These are phyloP conservation scores for Gossypium stocksii DNA, from an alignment of 345 rosid species.

Conservation along the genomic window DNA sequence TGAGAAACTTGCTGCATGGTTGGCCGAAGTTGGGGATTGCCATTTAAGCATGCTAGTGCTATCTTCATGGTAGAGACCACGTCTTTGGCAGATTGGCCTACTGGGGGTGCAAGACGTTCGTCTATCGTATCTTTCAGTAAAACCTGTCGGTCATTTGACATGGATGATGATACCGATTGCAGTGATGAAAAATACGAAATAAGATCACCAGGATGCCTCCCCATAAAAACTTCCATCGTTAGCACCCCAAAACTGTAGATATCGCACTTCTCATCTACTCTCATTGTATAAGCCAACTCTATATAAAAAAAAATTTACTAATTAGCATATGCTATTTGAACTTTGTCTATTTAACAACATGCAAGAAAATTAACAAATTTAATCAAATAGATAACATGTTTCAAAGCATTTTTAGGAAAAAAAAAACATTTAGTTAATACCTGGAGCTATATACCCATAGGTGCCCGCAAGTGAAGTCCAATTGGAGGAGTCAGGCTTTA, in stretches of 20 bases:
- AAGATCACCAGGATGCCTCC: not conserved
- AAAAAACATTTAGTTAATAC: not conserved
- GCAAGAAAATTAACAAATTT: too few relatives aligned
- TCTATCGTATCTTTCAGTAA: constrained; percentile 9
- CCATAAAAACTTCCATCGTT: not conserved
- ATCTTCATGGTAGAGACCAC: not conserved
- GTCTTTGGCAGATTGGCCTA: not conserved
- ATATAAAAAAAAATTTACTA: not conserved
- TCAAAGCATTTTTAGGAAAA: too few relatives aligned
- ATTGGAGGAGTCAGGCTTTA: constrained; percentile 6
- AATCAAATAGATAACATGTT: too few relatives aligned
- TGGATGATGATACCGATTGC: not conserved
- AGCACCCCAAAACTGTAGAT: not conserved
- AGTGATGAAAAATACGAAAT: not conserved
- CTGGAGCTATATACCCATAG: not conserved
- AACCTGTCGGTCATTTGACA: not conserved
- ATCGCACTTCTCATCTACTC: not conserved
- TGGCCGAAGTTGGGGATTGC: constrained; percentile 15
- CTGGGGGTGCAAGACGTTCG: not conserved
- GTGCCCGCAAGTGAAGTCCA: constrained; percentile 6
- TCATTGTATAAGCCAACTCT: constrained; percentile 8
- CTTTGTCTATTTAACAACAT: not conserved
- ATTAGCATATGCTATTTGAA: not conserved
- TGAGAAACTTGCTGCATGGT: not conserved
- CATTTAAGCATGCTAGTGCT: constrained; percentile 13